Evolutionary conservation across 2,329 filamentous ascomycete genomes (phyloP), one percentile per base, ranked within the genome.

Genomic region (Penicillium sp.): DNA sequence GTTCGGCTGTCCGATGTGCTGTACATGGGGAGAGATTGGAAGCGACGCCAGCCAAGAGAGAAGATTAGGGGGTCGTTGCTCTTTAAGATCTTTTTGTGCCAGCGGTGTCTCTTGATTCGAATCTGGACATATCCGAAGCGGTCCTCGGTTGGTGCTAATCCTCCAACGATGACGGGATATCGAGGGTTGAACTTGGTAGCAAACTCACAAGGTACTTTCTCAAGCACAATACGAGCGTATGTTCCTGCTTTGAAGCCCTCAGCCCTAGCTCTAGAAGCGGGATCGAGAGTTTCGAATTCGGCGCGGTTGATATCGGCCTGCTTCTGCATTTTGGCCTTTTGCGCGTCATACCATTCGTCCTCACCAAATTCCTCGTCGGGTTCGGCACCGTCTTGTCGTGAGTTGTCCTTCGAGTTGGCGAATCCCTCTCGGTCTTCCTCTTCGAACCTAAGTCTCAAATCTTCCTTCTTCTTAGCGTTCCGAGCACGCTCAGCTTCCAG

Each of bases 51-150:
- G 47, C 95, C 95, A 48, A 99, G 85, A 2, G 93, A 97, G 83
- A 99, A 95, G 75, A 99, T 97, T 56, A 99, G 85, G 17, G 95
- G 96, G 73, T 99, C 95, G 75, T 96, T 97, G 38, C 93, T 98
- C 83, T 99, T 99, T 68, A 99, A 84, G 69, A 98, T 98, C 83
- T 95, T 96, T 86, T 97, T 97, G 82, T 99, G 95, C 96, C 96
- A 99, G 68, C 95, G 86, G 77, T 99, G 95, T 58, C 93, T 87
- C 85, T 99, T 99, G 83, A 99, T 96, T 55, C 96, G 89, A 61
- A 97, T 90, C 78, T 99, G 95, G 8, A 98, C 90, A 74, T 91
- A 98, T 8, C 95, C 96, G 75, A 97, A 97, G 55, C 96, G 89
- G 76, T 98, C 93, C 78, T 99, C 95, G 0, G 94, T 97, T 7